A percentile compares a stretch with the other conserved stretches of the same genome.
phyloP scores from a whole-genome alignment of 2,329 filamentous ascomycete species.

The Curvularia sp. region DNA sequence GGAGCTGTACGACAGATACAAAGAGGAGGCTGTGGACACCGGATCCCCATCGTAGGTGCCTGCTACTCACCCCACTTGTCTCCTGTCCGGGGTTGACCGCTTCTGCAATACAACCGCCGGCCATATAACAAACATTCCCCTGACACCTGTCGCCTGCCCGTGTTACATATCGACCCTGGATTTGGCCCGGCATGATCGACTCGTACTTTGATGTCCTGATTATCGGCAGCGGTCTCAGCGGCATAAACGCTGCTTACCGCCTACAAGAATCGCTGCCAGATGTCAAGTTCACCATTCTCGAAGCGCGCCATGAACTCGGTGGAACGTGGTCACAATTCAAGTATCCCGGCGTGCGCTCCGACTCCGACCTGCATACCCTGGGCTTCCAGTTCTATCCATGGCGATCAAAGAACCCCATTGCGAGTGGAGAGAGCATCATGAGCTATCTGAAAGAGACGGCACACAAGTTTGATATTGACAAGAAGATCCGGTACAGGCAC shows the following conservation, averaged over 20 bases:
- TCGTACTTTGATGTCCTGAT: conserved; percentile 60
- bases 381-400: conserved; percentile 75
- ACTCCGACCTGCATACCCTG: conserved; percentile 59
- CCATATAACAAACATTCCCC: background rate
- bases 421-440: conserved; percentile 54
- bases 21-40: conserved; percentile 6
- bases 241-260: conserved; percentile 78
- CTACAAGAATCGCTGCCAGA: conserved; percentile 65
- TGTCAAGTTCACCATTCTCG: conserved; percentile 70
- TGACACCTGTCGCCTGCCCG: background rate
- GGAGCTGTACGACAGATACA: conserved; percentile 1
- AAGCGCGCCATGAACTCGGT: conserved; percentile 69
- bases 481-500: conserved; percentile 55
- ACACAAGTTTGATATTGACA: conserved; percentile 54
- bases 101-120: background rate
- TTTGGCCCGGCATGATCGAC: conserved; percentile 23
- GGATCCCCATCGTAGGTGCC: conserved; percentile 8
- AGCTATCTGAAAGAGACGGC: conserved; percentile 55
- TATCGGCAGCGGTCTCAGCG: conserved; percentile 76
- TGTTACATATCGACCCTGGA: background rate
- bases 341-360: conserved; percentile 71
- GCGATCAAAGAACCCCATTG: conserved; percentile 58
- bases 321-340: conserved; percentile 82
- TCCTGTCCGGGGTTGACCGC: background rate
- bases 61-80: background rate